Evolutionary conservation across 2,329 filamentous ascomycete species (phyloP), one percentile per base, ranked within the genome.

Genomic region (Fusarium abutilonis): DNA sequence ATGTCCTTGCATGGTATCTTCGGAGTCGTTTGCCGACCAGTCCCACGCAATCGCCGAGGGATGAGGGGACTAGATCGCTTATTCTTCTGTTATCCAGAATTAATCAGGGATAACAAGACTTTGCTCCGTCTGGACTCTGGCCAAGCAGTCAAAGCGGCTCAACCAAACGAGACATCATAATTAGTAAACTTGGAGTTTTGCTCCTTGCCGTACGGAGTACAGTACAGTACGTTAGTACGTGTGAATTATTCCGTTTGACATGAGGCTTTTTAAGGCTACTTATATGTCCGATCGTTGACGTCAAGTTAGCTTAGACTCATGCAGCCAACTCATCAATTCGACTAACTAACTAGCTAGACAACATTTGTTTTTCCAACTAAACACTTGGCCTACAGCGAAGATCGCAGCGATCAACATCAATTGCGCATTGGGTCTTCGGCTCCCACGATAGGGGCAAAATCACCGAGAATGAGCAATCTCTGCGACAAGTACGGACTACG

Each of bases 251-350:
- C 6, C 19, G 38, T 9, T 23, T 23, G 38, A 35, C 14, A 17
- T 42, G 56, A 59, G 54, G 31, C 47, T 55, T 23, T 43, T 60
- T 60, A 13, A 21, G 7, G 21, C 17, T 8, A 21, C 3, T 17
- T 14, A 34, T 34, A 34, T 34, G 13, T 19, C 36, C 17, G 17
- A 38, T 60, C 40, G 36, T 60, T 60, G 56, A 60, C 56, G 56
- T 60, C 56, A 60, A 60, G 38, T 26, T 4, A 8, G 52, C 31
- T 17, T 42, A 4, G 3, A 23, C 15, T 40, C 34, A 46, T 53
- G 56, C 55, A 60, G 28, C 55, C 35, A 54, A 31, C 40, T 60
- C 55, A 32, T 10, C 29, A 35, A 60, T 54, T 60, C 56, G 48
- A 60, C 32, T 4, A 19, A 19, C 19, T 19, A 19, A 19, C 19